Base-by-base conservation (phyloP, 768 basidiomycete genomes). In the Hemileccinum impolitum region DNA sequence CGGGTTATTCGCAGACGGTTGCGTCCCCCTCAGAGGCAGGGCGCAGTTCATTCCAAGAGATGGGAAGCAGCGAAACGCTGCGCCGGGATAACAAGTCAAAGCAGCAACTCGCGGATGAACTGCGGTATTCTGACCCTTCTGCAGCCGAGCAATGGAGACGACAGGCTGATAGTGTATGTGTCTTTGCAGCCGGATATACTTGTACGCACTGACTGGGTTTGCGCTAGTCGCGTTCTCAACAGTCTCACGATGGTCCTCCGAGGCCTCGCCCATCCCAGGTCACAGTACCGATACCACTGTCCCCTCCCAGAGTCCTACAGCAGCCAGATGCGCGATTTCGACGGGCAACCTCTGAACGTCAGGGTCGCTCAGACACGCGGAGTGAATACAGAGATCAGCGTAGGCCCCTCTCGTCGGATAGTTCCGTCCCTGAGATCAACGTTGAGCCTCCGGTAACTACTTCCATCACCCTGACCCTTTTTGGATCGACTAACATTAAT, bases 101-200 rank as follows among this genome's bases (percentile, higher is more conserved):
- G 6, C 69, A 71, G 13, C 47, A 53, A 15, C 46, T 70, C 9
- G 69, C 69, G 17, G 70, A 71, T 17, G 65, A 63, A n/a, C 40
- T 72, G 25, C 58, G 69, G 32, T 66, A 70, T 47, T 71, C 70
- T 9, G 50, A 71, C 45, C 66, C 70, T 28, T 48, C 61, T 3
- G 52, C 56, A 43, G 42, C 59, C 3, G 69, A 69, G 23, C 52
- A 57, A n/a, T 72, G 69, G 70, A 50, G 70, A 40, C 59, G 46
- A 21, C 52, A 60, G 18, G 47, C 57, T 32, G 55, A 54, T 2
- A 43, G 51, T 19, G 60, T 67, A 54, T 10, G 60, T 52, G 19
- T 18, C 39, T 12, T 36, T 36, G 32, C n/a, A 15, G 6, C 31
- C 9, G 28, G 28, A 30, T 17, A 15, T 18, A 30, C n/a, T 31